phyloP scores from a whole-genome alignment of 148 eudicot species.

The Fagopyrum tataricum region DNA sequence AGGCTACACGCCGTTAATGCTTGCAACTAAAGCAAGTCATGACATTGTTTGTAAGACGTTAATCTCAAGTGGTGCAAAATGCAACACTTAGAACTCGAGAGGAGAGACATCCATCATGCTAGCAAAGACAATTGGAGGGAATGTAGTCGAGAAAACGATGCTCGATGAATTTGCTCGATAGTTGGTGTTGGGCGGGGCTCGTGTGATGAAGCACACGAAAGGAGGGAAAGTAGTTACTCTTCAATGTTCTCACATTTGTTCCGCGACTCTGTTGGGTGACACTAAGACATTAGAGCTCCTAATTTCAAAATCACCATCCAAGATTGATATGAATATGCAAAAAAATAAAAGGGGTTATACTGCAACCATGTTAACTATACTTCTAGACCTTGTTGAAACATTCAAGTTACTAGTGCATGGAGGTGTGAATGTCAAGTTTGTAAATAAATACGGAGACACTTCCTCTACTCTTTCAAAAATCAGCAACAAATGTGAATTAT shows the following conservation, averaged over 20 bases:
- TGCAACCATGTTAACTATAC: constrained; percentile 64
- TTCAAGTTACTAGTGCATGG: constrained; percentile 68
- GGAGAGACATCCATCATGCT: constrained; percentile 72
- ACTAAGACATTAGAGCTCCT: constrained; percentile 46
- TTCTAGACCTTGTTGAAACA: too few relatives aligned
- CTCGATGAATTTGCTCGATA: constrained; percentile 56
- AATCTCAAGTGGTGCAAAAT: constrained; percentile 48
- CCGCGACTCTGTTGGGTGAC: constrained; percentile 61
- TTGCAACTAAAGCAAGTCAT: constrained; percentile 78
- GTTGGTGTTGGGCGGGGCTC: constrained; percentile 48
- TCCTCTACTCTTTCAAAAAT: constrained; percentile 46
- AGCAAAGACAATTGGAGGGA: constrained; percentile 41
- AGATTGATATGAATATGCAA: constrained; percentile 43
- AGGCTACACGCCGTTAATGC: constrained; percentile 79
- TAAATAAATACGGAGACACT: constrained; percentile 59
- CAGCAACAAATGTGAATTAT: constrained; percentile 35
- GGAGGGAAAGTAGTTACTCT: constrained; percentile 59
- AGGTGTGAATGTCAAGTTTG: constrained; percentile 64
- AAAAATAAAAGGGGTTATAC: constrained; percentile 82
- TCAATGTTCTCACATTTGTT: constrained; percentile 58
- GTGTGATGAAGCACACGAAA: constrained; percentile 62
- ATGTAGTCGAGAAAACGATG: constrained; percentile 25
- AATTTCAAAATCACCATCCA: constrained; percentile 16
- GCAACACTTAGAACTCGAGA: constrained; percentile 34
- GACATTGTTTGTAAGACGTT: constrained; percentile 45